Evolutionary conservation across 768 basidiomycete genomes (phyloP).

Genomic region (Panaeolus cyanescens): DNA sequence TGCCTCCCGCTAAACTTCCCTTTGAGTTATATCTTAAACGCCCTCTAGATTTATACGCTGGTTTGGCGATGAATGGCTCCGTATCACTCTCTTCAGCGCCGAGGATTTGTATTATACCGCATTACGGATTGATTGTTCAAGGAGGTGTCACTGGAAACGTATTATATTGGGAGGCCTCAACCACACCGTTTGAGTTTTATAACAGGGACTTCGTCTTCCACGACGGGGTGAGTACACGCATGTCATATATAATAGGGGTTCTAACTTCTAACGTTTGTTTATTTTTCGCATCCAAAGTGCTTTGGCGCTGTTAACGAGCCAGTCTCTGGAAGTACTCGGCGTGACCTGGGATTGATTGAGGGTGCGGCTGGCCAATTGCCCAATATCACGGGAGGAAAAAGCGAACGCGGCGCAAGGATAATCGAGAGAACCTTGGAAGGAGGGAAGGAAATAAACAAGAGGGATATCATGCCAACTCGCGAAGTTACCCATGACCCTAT

Average conservation of each 20-base stretch:
- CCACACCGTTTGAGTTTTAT: neutral
- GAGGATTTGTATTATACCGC: slow-evolving; percentile 12
- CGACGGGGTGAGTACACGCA: neutral
- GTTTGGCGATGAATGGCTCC: slow-evolving; percentile 18
- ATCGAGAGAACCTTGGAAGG: neutral
- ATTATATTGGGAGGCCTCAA: slow-evolving; percentile 4
- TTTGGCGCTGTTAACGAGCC: neutral
- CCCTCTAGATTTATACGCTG: slow-evolving; percentile 17
- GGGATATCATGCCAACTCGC: neutral
- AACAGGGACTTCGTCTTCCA: slow-evolving; percentile 1
- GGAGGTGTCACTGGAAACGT: slow-evolving; percentile 13
- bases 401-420: neutral
- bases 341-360: neutral
- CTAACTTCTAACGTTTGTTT: no score
- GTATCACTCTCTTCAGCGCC: slow-evolving; percentile 12
- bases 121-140: slow-evolving; percentile 11
- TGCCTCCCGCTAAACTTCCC: neutral
- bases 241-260: no score
- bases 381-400: neutral
- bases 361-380: neutral
- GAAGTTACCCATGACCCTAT: neutral
- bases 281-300: neutral
- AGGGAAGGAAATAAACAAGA: neutral
- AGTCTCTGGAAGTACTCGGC: neutral
- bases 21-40: neutral